Evolutionary conservation across 768 basidiomycete genomes (phyloP).

Genomic region (Paxillus involutus): DNA sequence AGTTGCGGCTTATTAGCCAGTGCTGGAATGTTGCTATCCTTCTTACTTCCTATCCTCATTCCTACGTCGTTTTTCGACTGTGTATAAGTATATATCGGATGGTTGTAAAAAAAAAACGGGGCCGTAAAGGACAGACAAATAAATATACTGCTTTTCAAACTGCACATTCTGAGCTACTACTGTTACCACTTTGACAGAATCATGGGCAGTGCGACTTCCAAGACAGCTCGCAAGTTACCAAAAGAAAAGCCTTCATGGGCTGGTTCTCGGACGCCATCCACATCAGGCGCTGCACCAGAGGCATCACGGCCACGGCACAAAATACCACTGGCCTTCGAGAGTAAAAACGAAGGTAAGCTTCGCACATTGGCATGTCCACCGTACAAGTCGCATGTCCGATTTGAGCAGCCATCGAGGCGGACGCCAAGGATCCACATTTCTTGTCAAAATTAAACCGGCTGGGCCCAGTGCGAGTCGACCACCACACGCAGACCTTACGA

Average conservation of each 20-base stretch:
- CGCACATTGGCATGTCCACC: not conserved
- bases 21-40: constrained; percentile 34
- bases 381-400: not conserved
- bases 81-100: constrained; percentile 41
- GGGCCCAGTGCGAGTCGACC: constrained; percentile 71
- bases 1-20: constrained; percentile 21
- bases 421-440: constrained; percentile 73
- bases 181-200: not conserved
- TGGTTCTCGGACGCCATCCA: constrained; percentile 39
- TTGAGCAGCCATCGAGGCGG: constrained; percentile 54
- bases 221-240: constrained; percentile 56
- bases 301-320: constrained; percentile 14
- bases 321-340: constrained; percentile 46
- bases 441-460: constrained; percentile 61
- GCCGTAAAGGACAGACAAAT: constrained; percentile 33
- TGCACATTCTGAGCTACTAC: not conserved
- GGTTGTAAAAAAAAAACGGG: constrained; percentile 39
- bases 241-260: constrained; percentile 50
- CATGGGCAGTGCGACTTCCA: constrained; percentile 69
- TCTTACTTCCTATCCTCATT: constrained; percentile 29
- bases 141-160: constrained; percentile 13
- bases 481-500: constrained; percentile 51
- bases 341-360: constrained; percentile 45
- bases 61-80: constrained; percentile 31
- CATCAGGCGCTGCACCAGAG: constrained; percentile 6